These are phyloP conservation scores for Cryptosporidium viatorum DNA, from an alignment of 169 alveolate species.

Conservation along the genomic window DNA sequence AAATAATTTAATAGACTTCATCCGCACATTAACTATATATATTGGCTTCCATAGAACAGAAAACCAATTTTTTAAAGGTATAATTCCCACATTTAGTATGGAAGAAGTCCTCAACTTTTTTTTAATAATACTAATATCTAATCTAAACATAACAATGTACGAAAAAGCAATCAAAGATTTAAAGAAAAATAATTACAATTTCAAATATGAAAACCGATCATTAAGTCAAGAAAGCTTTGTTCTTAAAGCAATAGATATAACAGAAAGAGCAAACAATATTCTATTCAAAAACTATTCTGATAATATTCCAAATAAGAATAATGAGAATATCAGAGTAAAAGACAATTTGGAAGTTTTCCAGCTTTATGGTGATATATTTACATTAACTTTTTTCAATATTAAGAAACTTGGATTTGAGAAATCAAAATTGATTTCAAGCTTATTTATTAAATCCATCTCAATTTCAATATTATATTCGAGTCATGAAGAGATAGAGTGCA, in stretches of 20 bases:
- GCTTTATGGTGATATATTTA: slow-evolving; percentile 27
- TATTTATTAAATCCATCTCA: slow-evolving; percentile 11
- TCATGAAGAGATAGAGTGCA: not conserved
- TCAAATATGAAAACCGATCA: not conserved
- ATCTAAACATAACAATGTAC: not conserved
- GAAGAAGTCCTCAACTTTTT: not conserved
- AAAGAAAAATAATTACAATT: not conserved
- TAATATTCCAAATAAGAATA: not conserved
- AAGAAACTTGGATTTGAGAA: slow-evolving; percentile 11
- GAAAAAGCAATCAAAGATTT: not conserved
- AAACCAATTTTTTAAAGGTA: not conserved
- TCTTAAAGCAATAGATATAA: not conserved
- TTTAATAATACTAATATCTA: not conserved
- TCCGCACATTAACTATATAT: not conserved
- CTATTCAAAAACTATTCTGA: not conserved
- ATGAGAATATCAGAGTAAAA: not conserved
- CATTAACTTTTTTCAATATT: slow-evolving; percentile 2
- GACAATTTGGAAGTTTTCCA: not conserved
- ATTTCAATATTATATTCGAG: slow-evolving; percentile 27
- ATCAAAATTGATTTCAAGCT: not conserved
- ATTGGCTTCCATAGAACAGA: not conserved
- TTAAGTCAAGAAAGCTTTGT: not conserved
- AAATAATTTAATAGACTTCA: slow-evolving; percentile 3
- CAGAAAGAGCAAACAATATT: not conserved
- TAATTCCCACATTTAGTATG: not conserved